These are phyloP conservation scores for Diaporthe sp. DNA, from an alignment of 2,329 filamentous ascomycete genomes.

Conservation along the genomic window DNA sequence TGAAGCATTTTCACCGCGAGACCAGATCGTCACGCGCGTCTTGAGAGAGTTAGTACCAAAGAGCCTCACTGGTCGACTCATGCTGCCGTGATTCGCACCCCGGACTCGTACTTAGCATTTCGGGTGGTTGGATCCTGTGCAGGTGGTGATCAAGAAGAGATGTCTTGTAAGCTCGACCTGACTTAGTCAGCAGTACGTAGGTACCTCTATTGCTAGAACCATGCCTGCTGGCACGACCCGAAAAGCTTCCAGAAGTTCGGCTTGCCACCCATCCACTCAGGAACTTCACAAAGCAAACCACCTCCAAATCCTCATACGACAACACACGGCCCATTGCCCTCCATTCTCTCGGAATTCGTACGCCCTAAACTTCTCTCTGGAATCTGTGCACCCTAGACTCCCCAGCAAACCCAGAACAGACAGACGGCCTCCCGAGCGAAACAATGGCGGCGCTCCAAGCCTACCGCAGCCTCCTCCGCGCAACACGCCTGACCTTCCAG, in stretches of 20 bases:
- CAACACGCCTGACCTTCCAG: conserved; percentile 84
- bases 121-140: no score
- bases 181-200: conserved; percentile 9
- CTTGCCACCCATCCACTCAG: not conserved
- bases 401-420: no score
- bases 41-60: fast-evolving
- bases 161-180: no score
- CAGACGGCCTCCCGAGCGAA: not conserved
- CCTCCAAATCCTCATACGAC: no score
- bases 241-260: conserved; percentile 28
- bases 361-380: no score
- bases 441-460: conserved; percentile 79
- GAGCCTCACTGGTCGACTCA: fast-evolving
- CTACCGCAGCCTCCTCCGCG: conserved; percentile 85
- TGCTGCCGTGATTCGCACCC: not conserved
- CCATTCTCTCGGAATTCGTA: not conserved
- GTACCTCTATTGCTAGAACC: not conserved
- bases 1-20: not conserved
- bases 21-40: not conserved
- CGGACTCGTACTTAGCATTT: not conserved
- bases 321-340: not conserved
- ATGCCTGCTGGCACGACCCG: conserved; percentile 18
- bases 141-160: no score
- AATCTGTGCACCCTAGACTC: no score
- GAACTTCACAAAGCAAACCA: not conserved